Conservation (phyloP, 192 early-diverging fungal genomes). For the Gryganskiella cystojenkinii region DNA sequence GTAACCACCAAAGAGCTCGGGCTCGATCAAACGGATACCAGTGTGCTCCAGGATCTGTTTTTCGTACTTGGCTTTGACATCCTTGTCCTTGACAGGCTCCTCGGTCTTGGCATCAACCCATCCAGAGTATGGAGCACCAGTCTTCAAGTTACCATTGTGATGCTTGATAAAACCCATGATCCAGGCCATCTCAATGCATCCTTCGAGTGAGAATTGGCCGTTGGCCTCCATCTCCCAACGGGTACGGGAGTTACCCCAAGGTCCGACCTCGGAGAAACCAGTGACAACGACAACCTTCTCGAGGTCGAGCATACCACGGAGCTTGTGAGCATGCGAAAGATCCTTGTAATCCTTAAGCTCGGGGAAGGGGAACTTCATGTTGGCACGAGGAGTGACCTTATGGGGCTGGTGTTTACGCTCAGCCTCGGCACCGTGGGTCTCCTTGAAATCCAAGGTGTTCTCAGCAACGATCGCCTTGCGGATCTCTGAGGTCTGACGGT, state of each 20-base stretch:
- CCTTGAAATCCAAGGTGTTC: conserved; percentile 81
- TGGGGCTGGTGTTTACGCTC: conserved; percentile 68
- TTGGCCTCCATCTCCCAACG: conserved; percentile 97
- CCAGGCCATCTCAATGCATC: conserved; percentile 98
- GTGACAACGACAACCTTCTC: conserved; percentile 93
- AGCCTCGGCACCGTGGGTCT: conserved; percentile 76
- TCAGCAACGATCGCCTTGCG: conserved; percentile 86
- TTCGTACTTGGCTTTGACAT: conserved; percentile 93
- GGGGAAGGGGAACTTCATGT: conserved; percentile 89
- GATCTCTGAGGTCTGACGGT: conserved; percentile 88
- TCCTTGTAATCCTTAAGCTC: conserved; percentile 68
- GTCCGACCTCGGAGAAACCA: conserved; percentile 95
- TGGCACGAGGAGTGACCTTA: conserved; percentile 85
- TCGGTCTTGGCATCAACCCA: conserved; percentile 91
- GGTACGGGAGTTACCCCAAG: conserved; percentile 90
- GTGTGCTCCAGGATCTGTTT: conserved; percentile 89
- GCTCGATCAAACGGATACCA: conserved; percentile 93
- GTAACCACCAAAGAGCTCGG: conserved; percentile 85
- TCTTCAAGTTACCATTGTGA: conserved; percentile 85
- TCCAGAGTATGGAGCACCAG: conserved; percentile 82
- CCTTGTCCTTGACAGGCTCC: conserved; percentile 86
- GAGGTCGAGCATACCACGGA: conserved; percentile 86
- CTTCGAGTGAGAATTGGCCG: conserved; percentile 89
- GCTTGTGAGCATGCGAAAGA: conserved; percentile 69
- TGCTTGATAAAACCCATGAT: conserved; percentile 97